These are phyloP conservation scores for Trametes meyenii DNA, from an alignment of 768 basidiomycete species.

Conservation along the genomic window DNA sequence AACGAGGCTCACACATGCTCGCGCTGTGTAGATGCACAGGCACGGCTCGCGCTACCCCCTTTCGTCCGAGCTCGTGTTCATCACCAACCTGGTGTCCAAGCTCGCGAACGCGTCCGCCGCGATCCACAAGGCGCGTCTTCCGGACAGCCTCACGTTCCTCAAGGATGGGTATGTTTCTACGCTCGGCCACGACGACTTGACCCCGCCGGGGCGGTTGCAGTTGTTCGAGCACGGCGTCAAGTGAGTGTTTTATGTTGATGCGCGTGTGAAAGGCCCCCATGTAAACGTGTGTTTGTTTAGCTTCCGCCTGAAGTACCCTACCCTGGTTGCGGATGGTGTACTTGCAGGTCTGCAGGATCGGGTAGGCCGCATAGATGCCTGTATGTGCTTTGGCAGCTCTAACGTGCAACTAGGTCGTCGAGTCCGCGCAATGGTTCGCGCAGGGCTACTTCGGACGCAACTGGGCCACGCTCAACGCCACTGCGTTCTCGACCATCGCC, in stretches of 20 bases:
- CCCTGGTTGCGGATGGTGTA: constrained; percentile 30
- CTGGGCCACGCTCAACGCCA: constrained; percentile 31
- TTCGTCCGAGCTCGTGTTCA: constrained; percentile 36
- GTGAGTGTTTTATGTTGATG: constrained; percentile 26
- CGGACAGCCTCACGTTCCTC: constrained; percentile 40
- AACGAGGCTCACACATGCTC: background rate
- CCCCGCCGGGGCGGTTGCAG: constrained; percentile 39
- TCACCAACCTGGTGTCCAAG: constrained; percentile 38
- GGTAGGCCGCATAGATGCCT: background rate
- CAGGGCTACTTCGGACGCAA: constrained; percentile 42
- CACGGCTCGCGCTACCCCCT: constrained; percentile 46
- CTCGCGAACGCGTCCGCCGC: constrained; percentile 32
- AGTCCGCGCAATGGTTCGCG: constrained; percentile 46
- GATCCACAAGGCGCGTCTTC: constrained; percentile 35
- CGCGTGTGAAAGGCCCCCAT: too few relatives aligned
- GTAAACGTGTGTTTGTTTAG: constrained; percentile 10
- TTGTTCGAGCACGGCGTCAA: constrained; percentile 45
- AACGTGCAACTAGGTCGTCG: constrained; percentile 34
- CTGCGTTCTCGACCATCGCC: constrained; percentile 34
- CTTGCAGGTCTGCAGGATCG: constrained; percentile 40
- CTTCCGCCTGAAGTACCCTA: constrained; percentile 37
- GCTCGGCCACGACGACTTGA: constrained; percentile 41
- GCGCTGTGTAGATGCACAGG: constrained; percentile 39
- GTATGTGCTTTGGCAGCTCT: background rate
- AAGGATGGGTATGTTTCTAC: constrained; percentile 40